phyloP scores from a whole-genome alignment of 495 filamentous ascomycete genomes.

The Pseudevernia furfuracea region DNA sequence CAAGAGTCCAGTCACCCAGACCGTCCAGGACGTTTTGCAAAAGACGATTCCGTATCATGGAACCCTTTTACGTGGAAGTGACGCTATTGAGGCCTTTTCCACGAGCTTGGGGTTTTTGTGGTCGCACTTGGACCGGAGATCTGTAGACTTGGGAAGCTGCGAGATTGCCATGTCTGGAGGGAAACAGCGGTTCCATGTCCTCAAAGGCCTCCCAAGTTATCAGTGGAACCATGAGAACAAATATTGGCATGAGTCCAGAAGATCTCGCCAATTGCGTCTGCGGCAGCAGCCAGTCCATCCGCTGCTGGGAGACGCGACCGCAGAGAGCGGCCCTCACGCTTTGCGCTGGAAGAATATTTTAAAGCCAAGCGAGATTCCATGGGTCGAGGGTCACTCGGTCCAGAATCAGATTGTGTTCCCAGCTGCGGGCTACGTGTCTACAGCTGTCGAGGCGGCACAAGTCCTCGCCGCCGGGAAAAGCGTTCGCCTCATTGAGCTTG shows the following conservation, averaged over 20 bases:
- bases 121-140: not conserved
- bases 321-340: not conserved
- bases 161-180: constrained; percentile 12
- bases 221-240: constrained; percentile 41
- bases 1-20: constrained; percentile 40
- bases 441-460: constrained; percentile 28
- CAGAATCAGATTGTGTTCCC: constrained; percentile 28
- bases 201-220: constrained; percentile 40
- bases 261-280: constrained; percentile 19
- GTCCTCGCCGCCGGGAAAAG: constrained; percentile 13
- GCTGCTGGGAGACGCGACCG: constrained; percentile 29
- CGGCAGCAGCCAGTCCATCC: constrained; percentile 21
- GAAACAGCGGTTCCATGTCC: not conserved
- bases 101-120: not conserved
- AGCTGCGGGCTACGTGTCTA: constrained; percentile 25
- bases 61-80: constrained; percentile 31
- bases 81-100: constrained; percentile 26
- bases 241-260: constrained; percentile 42
- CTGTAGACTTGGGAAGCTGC: not conserved
- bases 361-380: constrained; percentile 18
- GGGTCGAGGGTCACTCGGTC: constrained; percentile 25
- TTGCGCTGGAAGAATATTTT: constrained; percentile 26
- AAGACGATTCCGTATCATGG: constrained; percentile 36
- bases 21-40: constrained; percentile 28
- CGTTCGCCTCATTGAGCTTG: constrained; percentile 32